Evolutionary conservation across 2,329 filamentous ascomycete genomes (phyloP).

Genomic region (Pseudogymnoascus sp.): DNA sequence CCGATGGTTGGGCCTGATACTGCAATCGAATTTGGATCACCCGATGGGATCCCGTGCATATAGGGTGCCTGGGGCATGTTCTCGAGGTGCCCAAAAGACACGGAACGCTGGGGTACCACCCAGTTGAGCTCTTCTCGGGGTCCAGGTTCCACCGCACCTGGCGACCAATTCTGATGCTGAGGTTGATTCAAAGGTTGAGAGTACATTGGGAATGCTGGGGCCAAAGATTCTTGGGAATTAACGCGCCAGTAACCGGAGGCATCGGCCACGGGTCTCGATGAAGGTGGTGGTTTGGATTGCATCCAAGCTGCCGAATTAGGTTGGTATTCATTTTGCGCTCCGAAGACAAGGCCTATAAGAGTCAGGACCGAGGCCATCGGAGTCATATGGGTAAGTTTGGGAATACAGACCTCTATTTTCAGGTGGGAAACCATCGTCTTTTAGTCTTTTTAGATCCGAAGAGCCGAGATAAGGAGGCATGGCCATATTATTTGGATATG

Average conservation of each 20-base stretch:
- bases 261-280: slow-evolving; percentile 38
- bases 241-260: slow-evolving; percentile 42
- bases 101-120: slow-evolving; percentile 30
- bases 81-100: slow-evolving; percentile 26
- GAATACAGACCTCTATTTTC: slow-evolving; percentile 28
- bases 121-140: slow-evolving; percentile 28
- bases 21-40: slow-evolving; percentile 2
- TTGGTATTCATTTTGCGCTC: slow-evolving; percentile 8
- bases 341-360: not conserved
- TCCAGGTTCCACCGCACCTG: slow-evolving; percentile 23
- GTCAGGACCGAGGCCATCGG: not conserved
- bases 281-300: slow-evolving; percentile 36
- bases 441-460: slow-evolving; percentile 35
- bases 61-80: not conserved
- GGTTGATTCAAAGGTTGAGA: slow-evolving; percentile 33
- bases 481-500: slow-evolving; percentile 39
- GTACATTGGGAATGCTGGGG: slow-evolving; percentile 46
- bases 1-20: slow-evolving; percentile 2
- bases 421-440: slow-evolving; percentile 31
- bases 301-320: slow-evolving; percentile 34
- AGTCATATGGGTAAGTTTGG: not conserved
- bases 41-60: slow-evolving; percentile 1
- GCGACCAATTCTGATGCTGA: slow-evolving; percentile 28
- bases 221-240: slow-evolving; percentile 45
- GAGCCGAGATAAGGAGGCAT: slow-evolving; percentile 43